phyloP scores from a whole-genome alignment of 2,329 filamentous ascomycete species.

The Lachnellula cervina region DNA sequence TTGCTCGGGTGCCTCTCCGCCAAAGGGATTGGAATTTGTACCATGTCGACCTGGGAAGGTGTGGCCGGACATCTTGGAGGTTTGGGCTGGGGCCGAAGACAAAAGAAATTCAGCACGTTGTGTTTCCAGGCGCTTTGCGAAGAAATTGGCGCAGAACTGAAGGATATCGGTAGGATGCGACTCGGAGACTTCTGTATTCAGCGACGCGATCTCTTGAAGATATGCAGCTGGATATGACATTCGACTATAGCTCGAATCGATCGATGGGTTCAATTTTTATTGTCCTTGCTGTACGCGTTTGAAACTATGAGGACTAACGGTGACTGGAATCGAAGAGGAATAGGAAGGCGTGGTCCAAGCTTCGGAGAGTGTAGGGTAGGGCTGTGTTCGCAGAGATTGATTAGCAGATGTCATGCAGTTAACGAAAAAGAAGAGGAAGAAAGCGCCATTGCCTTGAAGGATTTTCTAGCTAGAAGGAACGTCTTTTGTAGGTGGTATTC shows the following conservation, averaged over 20 bases:
- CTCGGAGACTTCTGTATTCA: conserved; percentile 56
- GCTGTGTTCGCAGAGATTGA: background rate
- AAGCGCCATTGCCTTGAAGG: background rate
- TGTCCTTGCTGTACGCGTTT: background rate
- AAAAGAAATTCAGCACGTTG: conserved; percentile 56
- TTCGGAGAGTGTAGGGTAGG: background rate
- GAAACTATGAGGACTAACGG: background rate
- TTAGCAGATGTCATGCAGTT: background rate
- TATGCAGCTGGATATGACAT: conserved; percentile 51
- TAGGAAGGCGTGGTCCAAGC: background rate
- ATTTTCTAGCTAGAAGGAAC: background rate
- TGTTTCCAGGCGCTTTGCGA: conserved; percentile 58
- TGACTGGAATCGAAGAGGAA: background rate
- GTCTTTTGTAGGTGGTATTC: background rate
- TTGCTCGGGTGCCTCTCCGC: conserved; percentile 38
- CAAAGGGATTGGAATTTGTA: conserved; percentile 69
- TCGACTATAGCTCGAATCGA: conserved; percentile 11
- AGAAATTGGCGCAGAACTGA: conserved; percentile 68
- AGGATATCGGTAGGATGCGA: conserved; percentile 58
- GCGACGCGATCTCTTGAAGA: conserved; percentile 57
- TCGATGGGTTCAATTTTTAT: background rate
- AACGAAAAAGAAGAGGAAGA: background rate
- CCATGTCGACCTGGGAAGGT: conserved; percentile 71
- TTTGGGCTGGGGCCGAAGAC: conserved; percentile 37
- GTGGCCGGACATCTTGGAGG: conserved; percentile 60